phyloP scores from a whole-genome alignment of 2,329 filamentous ascomycete species.

The Cercospora citrullina region DNA sequence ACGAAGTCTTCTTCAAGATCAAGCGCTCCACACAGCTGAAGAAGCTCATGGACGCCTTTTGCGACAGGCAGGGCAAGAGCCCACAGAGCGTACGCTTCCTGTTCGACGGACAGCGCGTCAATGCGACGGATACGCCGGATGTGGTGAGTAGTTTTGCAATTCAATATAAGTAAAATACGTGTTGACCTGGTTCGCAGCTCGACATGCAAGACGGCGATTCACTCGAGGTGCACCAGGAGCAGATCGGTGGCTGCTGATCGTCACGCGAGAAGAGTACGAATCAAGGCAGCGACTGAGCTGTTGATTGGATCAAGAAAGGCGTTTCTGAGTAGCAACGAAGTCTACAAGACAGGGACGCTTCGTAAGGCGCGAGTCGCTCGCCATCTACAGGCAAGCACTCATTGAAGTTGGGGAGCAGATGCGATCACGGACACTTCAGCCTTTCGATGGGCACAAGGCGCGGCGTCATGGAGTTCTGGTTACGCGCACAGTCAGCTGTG shows the following conservation, averaged over 20 bases:
- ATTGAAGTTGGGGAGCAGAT: background rate
- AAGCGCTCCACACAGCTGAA: constrained; percentile 94
- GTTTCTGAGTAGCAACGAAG: background rate
- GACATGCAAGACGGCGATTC: constrained; percentile 97
- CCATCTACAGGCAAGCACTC: background rate
- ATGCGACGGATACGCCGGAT: constrained; percentile 85
- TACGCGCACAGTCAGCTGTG: background rate
- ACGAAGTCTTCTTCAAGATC: constrained; percentile 99
- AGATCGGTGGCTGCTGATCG: constrained; percentile 70
- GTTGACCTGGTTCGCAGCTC: constrained; percentile 58
- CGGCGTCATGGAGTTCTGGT: constrained; percentile 7
- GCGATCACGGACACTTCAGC: background rate
- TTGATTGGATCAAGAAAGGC: background rate
- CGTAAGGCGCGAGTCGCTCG: background rate
- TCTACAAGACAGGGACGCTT: background rate
- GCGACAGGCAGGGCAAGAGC: constrained; percentile 90
- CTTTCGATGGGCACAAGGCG: background rate
- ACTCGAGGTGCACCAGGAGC: constrained; percentile 96
- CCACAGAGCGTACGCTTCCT: constrained; percentile 84
- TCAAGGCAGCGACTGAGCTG: background rate
- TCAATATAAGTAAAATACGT: background rate
- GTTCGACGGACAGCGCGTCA: constrained; percentile 92
- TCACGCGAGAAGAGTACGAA: background rate
- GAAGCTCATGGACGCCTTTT: constrained; percentile 98
- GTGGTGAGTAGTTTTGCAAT: constrained; percentile 63